Conservation (phyloP, 208 protist genomes). For the Trypanosoma boissoni region DNA sequence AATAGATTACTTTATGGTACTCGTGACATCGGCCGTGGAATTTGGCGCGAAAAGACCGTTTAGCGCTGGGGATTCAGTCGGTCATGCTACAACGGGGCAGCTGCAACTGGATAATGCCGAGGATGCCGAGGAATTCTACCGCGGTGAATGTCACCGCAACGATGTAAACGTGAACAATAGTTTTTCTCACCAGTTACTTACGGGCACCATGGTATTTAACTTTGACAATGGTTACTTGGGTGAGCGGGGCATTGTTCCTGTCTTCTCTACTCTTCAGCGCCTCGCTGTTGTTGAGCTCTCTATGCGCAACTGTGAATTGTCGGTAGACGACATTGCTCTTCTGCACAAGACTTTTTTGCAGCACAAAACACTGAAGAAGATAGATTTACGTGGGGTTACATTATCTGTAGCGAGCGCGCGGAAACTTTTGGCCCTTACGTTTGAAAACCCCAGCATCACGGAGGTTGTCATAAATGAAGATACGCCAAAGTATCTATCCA, state of each 20-base stretch:
- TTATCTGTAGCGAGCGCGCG: slow-evolving; percentile 50
- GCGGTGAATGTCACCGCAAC: slow-evolving; percentile 33
- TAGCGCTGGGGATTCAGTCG: neutral
- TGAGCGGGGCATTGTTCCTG: slow-evolving; percentile 58
- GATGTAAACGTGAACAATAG: slow-evolving; percentile 38
- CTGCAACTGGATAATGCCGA: slow-evolving; percentile 24
- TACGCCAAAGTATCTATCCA: slow-evolving; percentile 60
- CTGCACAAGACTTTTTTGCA: slow-evolving; percentile 45
- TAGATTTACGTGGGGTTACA: slow-evolving; percentile 69
- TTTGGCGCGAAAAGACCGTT: neutral
- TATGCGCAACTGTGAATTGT: slow-evolving; percentile 48
- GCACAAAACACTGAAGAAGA: slow-evolving; percentile 61
- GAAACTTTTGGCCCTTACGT: slow-evolving; percentile 50
- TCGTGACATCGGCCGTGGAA: too few species aligned
- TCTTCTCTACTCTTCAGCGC: slow-evolving; percentile 61
- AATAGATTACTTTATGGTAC: slow-evolving; percentile 5
- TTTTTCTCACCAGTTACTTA: slow-evolving; percentile 60
- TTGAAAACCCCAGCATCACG: slow-evolving; percentile 49
- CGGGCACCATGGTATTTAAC: slow-evolving; percentile 45
- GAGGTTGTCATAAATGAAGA: slow-evolving; percentile 56
- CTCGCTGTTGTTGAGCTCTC: slow-evolving; percentile 46
- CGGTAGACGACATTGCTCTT: slow-evolving; percentile 40
- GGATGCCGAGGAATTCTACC: slow-evolving; percentile 55
- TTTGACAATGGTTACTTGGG: slow-evolving; percentile 85
- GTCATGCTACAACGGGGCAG: neutral